Evolutionary conservation across 2,329 filamentous ascomycete species (phyloP).

Genomic region (Neopestalotiopsis sp.): DNA sequence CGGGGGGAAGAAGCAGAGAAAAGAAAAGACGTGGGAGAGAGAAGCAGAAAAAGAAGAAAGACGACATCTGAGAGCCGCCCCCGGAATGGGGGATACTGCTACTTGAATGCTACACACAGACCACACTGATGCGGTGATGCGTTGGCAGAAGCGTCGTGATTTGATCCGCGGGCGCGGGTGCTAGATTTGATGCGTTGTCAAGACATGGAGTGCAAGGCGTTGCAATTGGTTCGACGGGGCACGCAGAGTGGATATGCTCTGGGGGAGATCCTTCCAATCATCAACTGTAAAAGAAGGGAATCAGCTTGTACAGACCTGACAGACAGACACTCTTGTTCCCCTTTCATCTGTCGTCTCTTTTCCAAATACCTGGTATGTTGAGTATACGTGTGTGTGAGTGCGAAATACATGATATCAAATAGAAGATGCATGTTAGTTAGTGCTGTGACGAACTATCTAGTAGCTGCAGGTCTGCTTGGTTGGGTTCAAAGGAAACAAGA

Average conservation of each 20-base stretch:
- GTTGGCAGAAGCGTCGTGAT: constrained; percentile 38
- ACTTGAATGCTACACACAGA: constrained; percentile 38
- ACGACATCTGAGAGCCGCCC: constrained; percentile 27
- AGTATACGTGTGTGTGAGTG: too few species aligned
- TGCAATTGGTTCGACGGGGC: constrained; percentile 31
- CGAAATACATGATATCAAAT: too few species aligned
- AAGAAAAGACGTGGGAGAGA: constrained; percentile 24
- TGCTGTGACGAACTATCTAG: too few species aligned
- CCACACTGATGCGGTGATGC: constrained; percentile 42
- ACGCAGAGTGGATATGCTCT: constrained; percentile 9
- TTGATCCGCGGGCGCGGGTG: constrained; percentile 32
- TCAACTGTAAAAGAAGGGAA: background rate
- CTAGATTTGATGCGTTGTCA: constrained; percentile 27
- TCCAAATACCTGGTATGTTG: too few species aligned
- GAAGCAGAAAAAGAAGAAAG: constrained; percentile 8
- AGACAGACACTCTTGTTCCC: constrained; percentile 24
- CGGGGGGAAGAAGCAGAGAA: background rate
- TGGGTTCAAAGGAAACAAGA: too few species aligned
- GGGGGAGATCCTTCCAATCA: constrained; percentile 14
- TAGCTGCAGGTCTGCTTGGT: too few species aligned
- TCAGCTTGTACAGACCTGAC: too few species aligned
- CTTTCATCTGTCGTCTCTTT: too few species aligned
- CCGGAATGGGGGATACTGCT: constrained; percentile 23
- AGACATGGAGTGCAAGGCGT: constrained; percentile 10
- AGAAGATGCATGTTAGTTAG: too few species aligned